Base-by-base conservation (phyloP, 2,329 filamentous ascomycete genomes). In the Aspergillus tanneri region DNA sequence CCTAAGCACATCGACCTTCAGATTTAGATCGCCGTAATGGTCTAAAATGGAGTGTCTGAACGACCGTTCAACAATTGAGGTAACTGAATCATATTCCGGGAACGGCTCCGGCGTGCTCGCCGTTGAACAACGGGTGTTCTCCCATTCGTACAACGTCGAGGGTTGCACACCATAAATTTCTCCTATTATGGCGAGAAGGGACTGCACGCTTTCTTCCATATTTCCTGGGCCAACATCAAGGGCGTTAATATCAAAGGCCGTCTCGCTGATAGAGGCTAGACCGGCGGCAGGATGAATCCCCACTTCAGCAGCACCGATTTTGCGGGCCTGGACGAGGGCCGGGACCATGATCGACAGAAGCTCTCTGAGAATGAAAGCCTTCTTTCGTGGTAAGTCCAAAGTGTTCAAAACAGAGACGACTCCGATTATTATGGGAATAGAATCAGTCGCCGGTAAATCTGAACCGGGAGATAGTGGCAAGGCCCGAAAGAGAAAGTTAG, bases 271-370 rank as follows among this genome's bases (percentile, higher is more conserved):
- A 10, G 86, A 85, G 21, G 90, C 85, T 42, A 96, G 74, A 0
- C 90, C 91, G 8, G 92, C 90, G 14, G 92, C 92, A 32, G 93
- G 93, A 70, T 97, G 92, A 27, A 99, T 89, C 3, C 92, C 93
- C 62, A 93, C 88, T 64, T 97, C 93, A n/a, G 93, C 91, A 32
- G 93, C 93, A 24, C 92, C 92, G 39, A 92, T 81, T 38, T 95
- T 96, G 30, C 93, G 82, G 12, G 93, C 93, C 69, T 96, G 90
- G 4, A 96, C 86, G 7, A 99, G 77, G 2, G 88, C 90, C 25
- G 85, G 86, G 43, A 95, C 88, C 32, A 97, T 77, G 12, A 90
- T 84, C 3, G 85, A 86, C 7, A 99, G 80, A 41, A 97, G 78
- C 62, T 96, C 90, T 58, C 88, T 85, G 60, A 96, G 80, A 0